phyloP scores from a whole-genome alignment of 495 filamentous ascomycete species.

The Cetradonia linearis region DNA sequence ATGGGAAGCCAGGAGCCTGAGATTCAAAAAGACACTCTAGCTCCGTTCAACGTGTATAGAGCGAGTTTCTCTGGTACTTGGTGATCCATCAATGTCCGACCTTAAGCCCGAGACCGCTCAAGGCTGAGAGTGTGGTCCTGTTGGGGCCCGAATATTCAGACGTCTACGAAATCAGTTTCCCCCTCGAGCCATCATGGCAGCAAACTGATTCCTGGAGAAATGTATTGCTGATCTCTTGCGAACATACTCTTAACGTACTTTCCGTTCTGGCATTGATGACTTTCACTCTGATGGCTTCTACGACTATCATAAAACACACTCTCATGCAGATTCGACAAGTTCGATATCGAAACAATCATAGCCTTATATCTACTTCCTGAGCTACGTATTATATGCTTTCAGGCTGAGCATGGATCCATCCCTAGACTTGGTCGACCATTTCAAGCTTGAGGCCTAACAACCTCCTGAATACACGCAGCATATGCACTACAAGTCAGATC shows the following conservation, averaged over 20 bases:
- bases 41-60: no score
- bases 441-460: conserved; percentile 16
- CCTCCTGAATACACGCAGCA: conserved; percentile 13
- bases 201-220: background rate
- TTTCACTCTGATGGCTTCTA: background rate
- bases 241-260: background rate
- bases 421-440: conserved; percentile 14
- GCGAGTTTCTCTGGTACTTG: no score
- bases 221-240: background rate
- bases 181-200: background rate
- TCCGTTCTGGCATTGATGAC: background rate
- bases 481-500: conserved; percentile 9
- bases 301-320: background rate
- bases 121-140: background rate
- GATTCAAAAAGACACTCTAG: no score
- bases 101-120: background rate
- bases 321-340: background rate
- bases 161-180: background rate
- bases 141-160: background rate
- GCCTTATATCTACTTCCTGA: background rate
- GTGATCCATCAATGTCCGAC: background rate
- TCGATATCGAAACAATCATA: background rate
- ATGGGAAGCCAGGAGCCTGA: no score
- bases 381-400: background rate
- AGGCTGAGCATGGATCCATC: conserved; percentile 1